Percentiles rank a stretch among this genome's conserved stretches.
Evolutionary conservation across 2,329 filamentous ascomycete species (phyloP).

Genomic region (Clonostachys chloroleuca): DNA sequence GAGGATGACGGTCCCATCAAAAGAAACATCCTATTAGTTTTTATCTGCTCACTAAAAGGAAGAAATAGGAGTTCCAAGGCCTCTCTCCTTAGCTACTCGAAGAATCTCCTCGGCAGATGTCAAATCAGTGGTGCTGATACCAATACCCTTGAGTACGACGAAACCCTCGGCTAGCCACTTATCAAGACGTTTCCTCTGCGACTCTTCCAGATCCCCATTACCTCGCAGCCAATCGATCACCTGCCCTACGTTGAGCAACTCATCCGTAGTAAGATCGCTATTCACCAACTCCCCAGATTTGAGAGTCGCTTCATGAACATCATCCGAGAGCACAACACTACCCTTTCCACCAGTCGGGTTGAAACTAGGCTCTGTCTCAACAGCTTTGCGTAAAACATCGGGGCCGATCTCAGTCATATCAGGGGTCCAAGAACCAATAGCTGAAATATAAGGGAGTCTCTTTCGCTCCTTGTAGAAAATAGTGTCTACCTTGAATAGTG

Average conservation of each 20-base stretch:
- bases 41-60: not conserved
- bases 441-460: constrained; percentile 17
- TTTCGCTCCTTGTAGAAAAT: constrained; percentile 8
- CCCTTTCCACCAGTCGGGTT: not conserved
- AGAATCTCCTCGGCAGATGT: constrained; percentile 57
- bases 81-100: constrained; percentile 45
- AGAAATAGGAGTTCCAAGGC: constrained; percentile 35
- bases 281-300: constrained; percentile 23
- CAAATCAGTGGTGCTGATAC: constrained; percentile 64
- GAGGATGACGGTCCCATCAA: too few relatives aligned
- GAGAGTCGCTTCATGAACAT: constrained; percentile 7
- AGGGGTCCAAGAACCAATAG: constrained; percentile 22
- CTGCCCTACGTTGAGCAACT: constrained; percentile 41
- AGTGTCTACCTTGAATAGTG: constrained; percentile 16
- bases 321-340: not conserved
- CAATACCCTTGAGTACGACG: constrained; percentile 67
- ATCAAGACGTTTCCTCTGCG: constrained; percentile 32
- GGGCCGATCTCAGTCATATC: constrained; percentile 25
- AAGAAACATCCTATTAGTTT: too few relatives aligned
- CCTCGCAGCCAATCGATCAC: constrained; percentile 51
- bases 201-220: constrained; percentile 13
- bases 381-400: constrained; percentile 12
- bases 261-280: constrained; percentile 9
- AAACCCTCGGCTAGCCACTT: constrained; percentile 61
- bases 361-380: constrained; percentile 5